Base-by-base conservation (phyloP, 2,329 filamentous ascomycete genomes). In the Xylaria sp. region DNA sequence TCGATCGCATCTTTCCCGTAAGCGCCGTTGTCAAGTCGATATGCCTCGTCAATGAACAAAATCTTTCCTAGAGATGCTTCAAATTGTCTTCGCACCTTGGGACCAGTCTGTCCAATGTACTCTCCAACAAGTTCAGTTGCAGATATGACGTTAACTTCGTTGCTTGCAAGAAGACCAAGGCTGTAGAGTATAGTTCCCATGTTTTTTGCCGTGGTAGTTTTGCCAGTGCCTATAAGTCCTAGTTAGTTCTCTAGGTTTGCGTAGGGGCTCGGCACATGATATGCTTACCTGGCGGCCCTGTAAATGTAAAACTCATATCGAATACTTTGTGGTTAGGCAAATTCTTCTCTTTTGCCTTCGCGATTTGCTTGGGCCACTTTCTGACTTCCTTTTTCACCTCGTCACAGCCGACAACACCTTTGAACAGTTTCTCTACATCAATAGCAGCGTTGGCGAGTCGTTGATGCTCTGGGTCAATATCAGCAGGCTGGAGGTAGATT, bases 131-230 rank as follows among this genome's bases (percentile, higher is more conserved):
- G 77, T 33, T 94, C 90, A 0, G 88, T 88, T 0, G 90, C 89
- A 0, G 92, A 93, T 54, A 84, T 86, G 65, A 93, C 90, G 0
- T 89, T 76, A 0, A 94, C 89, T 31, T 90, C 85, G 0, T 83
- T 84, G 0, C 82, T 82, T 0, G 87, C 80, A 0, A 94, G 79
- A 40, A 94, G 87, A 0, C 91, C 91, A 84, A 93, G 87, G 72
- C 93, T 88, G 74, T 92, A 93, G 73, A 88, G 93, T 0, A 94
- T 83, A 68, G 92, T 87, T 5, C 91, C 92, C 85, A 94, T 92
- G 69, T 90, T 91, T 20, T 85, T 81, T 0, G 92, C 92, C 0
- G 83, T 93, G 0, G 89, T 87, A 0, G 88, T 90, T 72, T 91
- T 91, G 0, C 89, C 89, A 0, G 88, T 90, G 61, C 61, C 61